Evolutionary conservation across 345 rosid genomes (phyloP).

Genomic region (Lepidium aucheri): DNA sequence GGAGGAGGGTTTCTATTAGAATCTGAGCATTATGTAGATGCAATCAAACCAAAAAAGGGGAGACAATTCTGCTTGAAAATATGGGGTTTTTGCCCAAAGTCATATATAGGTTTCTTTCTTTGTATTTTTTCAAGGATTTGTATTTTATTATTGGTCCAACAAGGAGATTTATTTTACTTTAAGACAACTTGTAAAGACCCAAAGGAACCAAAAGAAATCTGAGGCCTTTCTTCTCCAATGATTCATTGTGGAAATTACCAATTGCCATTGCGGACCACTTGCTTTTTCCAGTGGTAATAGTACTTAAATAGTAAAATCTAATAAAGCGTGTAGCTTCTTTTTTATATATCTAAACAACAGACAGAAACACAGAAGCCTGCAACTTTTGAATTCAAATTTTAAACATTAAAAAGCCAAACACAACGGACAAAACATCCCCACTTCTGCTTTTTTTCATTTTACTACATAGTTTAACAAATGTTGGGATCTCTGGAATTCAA

Average conservation of each 20-base stretch:
- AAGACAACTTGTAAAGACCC: too few relatives aligned
- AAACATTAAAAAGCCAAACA: constrained; percentile 15
- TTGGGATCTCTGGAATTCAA: background rate
- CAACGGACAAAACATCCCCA: constrained; percentile 17
- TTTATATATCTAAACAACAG: background rate
- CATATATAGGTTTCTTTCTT: constrained; percentile 6
- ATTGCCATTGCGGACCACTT: background rate
- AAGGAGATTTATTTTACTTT: too few relatives aligned
- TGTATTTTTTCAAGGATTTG: constrained; percentile 2
- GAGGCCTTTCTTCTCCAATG: too few relatives aligned
- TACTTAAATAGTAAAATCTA: background rate
- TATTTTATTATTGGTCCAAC: too few relatives aligned
- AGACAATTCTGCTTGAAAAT: constrained; percentile 8
- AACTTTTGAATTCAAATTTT: constrained; percentile 26
- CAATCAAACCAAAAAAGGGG: background rate
- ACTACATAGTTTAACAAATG: background rate
- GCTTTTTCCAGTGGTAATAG: background rate
- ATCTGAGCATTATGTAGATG: constrained; percentile 16
- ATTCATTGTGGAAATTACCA: background rate
- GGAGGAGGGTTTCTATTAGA: too few relatives aligned
- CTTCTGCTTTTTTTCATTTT: background rate
- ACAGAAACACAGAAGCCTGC: constrained; percentile 2
- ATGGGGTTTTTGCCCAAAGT: constrained; percentile 4
- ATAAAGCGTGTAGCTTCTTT: constrained; percentile 8
- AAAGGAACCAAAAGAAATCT: background rate